Percentiles rank a stretch among this genome's conserved stretches.
These are phyloP conservation scores for Aspergillus neotritici DNA, from an alignment of 2,329 filamentous ascomycete species.

Conservation along the genomic window DNA sequence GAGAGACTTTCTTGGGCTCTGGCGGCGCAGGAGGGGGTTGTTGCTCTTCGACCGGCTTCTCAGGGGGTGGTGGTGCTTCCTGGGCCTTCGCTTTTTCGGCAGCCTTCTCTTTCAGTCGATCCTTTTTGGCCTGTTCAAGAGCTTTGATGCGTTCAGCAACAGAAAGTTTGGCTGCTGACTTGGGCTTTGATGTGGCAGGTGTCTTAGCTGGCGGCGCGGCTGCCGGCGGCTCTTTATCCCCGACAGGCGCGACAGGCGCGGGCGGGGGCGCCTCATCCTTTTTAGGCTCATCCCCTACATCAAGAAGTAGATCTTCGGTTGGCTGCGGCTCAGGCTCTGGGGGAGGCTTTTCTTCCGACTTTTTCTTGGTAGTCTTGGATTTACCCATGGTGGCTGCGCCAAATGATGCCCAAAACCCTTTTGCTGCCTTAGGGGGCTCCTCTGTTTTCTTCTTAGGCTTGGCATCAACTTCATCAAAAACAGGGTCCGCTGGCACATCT, in stretches of 20 bases:
- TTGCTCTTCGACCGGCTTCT: conserved; percentile 10
- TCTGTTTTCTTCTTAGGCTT: conserved; percentile 40
- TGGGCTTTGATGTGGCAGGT: conserved; percentile 32
- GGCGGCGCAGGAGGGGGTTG: conserved; percentile 17
- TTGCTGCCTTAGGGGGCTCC: conserved; percentile 34
- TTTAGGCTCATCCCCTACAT: conserved; percentile 30
- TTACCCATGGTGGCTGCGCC: conserved; percentile 35
- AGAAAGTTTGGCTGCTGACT: conserved; percentile 39
- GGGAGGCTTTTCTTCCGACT: conserved; percentile 43
- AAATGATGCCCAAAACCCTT: conserved; percentile 42
- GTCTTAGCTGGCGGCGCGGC: conserved; percentile 40
- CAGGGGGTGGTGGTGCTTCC: conserved; percentile 8
- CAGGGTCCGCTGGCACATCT: conserved; percentile 30
- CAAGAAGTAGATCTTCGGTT: conserved; percentile 27
- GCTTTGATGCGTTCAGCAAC: conserved; percentile 51
- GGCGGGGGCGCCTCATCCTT: conserved; percentile 27
- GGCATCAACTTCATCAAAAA: conserved; percentile 35
- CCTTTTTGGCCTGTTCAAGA: conserved; percentile 39
- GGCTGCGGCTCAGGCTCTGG: conserved; percentile 20
- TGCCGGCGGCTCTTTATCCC: conserved; percentile 35
- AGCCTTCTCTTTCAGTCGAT: conserved; percentile 31
- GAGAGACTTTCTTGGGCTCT: conserved; percentile 33
- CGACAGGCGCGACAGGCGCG: conserved; percentile 31
- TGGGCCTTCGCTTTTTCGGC: conserved; percentile 25
- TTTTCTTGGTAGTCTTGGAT: conserved; percentile 41